Evolutionary conservation across 1,284 basidiomycete species (phyloP), one percentile per base, ranked within the genome.

Genomic region (Violaceomyces palustris): DNA sequence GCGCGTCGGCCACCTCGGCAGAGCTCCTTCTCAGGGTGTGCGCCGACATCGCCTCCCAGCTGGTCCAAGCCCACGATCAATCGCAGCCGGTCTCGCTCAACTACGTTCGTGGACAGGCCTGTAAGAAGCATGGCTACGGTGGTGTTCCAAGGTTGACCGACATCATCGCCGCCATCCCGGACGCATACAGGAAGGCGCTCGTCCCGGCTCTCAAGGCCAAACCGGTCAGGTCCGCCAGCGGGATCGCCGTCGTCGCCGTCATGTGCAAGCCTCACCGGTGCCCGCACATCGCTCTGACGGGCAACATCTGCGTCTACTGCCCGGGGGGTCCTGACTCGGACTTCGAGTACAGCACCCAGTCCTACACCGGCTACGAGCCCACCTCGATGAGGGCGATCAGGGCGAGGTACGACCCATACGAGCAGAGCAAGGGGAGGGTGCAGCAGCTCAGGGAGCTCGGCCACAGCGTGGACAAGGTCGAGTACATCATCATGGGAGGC

Each of bases 221-320:
- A 65, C 94, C 94, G 6, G 89, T 99, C 41, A 79, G 94, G 61
- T 97, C 92, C n/a, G 94, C 94, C 2, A 92, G 88, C 74, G 94
- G 94, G 46, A 93, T 94, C 48, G 94, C 94, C 1, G 94, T 98
- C 14, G 94, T 99, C 5, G 94, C 94, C 4, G 93, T 99, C 28
- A 99, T 99, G 94, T 96, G 92, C 79, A 99, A 98, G 74, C 94
- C 94, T 2, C 94, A 99, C 79, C 82, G 94, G 39, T 99, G 94
- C 78, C 94, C 94, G 5, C 94, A 99, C 76, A 98, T 99, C 49
- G 94, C 94, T 6, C 93, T 99, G 86, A 99, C 94, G 0, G 94
- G 94, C n/a, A 97, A 98, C 71, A 97, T 99, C 40, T 98, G 94
- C 76, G 93, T 98, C 83, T 98, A 99, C 75, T 99, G 94, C 72